Evolutionary conservation across 352 stramenopile genomes (phyloP).

Genomic region (Pythium aquatile): DNA sequence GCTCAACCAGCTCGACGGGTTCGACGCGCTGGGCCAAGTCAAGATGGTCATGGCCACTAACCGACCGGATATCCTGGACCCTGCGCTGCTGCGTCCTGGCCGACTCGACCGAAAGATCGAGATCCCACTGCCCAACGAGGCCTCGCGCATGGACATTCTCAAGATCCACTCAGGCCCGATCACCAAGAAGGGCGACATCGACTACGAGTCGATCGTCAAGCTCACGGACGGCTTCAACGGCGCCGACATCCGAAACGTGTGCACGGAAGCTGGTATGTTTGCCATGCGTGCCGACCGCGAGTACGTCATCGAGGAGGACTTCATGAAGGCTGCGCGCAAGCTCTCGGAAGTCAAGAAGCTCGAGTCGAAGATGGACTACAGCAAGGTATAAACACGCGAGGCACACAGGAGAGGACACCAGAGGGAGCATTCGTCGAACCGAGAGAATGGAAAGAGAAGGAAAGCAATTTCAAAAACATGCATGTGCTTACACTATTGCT

Average conservation of each 20-base stretch:
- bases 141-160: constrained; percentile 97
- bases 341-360: constrained; percentile 99
- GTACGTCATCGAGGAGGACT: constrained; percentile 99
- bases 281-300: constrained; percentile 98
- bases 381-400: constrained; percentile 93
- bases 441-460: not conserved
- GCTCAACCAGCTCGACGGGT: constrained; percentile 99
- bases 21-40: constrained; percentile 96
- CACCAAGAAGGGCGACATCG: constrained; percentile 98
- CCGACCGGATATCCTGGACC: constrained; percentile 99
- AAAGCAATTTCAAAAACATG: constrained; percentile 2
- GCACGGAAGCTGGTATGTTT: constrained; percentile 96
- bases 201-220: constrained; percentile 99
- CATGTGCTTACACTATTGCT: constrained; percentile 3
- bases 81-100: constrained; percentile 96
- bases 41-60: constrained; percentile 99
- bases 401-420: not conserved
- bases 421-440: not conserved
- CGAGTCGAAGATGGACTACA: constrained; percentile 99
- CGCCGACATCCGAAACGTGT: constrained; percentile 99
- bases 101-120: constrained; percentile 99
- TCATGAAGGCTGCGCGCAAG: constrained; percentile 99
- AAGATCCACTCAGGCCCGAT: constrained; percentile 99
- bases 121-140: constrained; percentile 99
- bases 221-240: constrained; percentile 99